Evolutionary conservation across 345 rosid genomes (phyloP).

Genomic region (Boechera divaricarpa): DNA sequence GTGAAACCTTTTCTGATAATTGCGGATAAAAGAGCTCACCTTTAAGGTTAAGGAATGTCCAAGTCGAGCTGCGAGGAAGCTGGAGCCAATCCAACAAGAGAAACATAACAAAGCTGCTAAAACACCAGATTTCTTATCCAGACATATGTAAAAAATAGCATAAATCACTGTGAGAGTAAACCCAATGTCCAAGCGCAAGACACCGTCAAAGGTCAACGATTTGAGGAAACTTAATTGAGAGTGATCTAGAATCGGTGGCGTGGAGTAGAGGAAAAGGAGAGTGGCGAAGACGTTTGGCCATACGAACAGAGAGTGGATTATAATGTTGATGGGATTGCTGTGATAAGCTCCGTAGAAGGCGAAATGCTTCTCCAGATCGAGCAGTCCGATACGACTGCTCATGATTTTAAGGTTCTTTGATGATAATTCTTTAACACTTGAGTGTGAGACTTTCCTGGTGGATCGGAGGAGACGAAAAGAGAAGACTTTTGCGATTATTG

Average conservation of each 20-base stretch:
- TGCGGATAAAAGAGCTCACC: constrained; percentile 41
- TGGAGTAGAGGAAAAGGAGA: constrained; percentile 65
- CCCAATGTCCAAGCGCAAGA: constrained; percentile 60
- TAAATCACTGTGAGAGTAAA: constrained; percentile 59
- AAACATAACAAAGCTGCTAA: constrained; percentile 78
- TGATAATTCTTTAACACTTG: not conserved
- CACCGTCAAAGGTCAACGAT: constrained; percentile 39
- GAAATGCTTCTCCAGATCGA: constrained; percentile 66
- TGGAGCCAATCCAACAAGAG: constrained; percentile 72
- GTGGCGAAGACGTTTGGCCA: constrained; percentile 80
- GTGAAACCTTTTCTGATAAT: constrained; percentile 10
- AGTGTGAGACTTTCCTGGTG: not conserved
- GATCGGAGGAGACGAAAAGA: not conserved
- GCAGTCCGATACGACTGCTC: constrained; percentile 41
- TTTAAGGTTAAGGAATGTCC: constrained; percentile 68
- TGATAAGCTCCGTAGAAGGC: constrained; percentile 92
- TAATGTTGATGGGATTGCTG: constrained; percentile 63
- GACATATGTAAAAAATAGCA: constrained; percentile 57
- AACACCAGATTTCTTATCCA: constrained; percentile 79
- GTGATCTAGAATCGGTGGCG: constrained; percentile 50
- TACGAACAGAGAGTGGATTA: constrained; percentile 70
- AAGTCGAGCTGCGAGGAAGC: constrained; percentile 53
- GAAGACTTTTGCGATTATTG: constrained; percentile 4
- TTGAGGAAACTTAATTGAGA: constrained; percentile 47
- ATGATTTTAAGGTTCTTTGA: not conserved